Percentiles rank a stretch among this genome's conserved stretches.
Conservation (phyloP, 805 yeast genomes). For the Jamesozyma lodderae region DNA sequence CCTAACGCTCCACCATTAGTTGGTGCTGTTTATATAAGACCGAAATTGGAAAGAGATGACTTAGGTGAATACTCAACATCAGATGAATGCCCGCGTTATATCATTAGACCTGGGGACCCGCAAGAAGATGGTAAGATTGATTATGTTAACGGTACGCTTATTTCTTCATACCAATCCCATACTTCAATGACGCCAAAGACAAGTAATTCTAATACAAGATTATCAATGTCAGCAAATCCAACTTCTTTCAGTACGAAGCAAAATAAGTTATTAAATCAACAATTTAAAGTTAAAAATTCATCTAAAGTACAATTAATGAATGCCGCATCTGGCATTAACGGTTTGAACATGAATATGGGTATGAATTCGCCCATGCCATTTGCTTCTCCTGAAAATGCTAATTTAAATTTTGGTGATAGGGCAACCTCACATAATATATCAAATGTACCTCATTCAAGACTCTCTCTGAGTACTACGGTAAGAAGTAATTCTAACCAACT, state of each 20-base stretch:
- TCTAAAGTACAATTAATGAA: not conserved
- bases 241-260: not conserved
- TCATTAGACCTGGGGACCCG: constrained; percentile 37
- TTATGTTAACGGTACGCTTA: constrained; percentile 25
- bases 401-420: too few relatives aligned
- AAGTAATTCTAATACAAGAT: not conserved
- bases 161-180: constrained; percentile 10
- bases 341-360: too few relatives aligned
- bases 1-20: constrained; percentile 88
- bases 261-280: too few relatives aligned
- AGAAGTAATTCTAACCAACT: not conserved
- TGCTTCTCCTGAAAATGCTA: not conserved
- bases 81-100: constrained; percentile 36
- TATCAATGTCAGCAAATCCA: not conserved
- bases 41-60: constrained; percentile 70
- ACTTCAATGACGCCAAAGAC: constrained; percentile 1
- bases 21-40: constrained; percentile 81
- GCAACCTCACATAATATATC: too few relatives aligned
- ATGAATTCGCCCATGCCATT: not conserved
- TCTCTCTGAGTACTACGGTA: not conserved
- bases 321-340: too few relatives aligned
- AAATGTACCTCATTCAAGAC: not conserved
- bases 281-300: not conserved
- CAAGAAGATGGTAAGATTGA: constrained; percentile 29
- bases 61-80: constrained; percentile 64